Conservation (phyloP, 1,139 yeast genomes). For the Pneumocystis oryctolagi region DNA sequence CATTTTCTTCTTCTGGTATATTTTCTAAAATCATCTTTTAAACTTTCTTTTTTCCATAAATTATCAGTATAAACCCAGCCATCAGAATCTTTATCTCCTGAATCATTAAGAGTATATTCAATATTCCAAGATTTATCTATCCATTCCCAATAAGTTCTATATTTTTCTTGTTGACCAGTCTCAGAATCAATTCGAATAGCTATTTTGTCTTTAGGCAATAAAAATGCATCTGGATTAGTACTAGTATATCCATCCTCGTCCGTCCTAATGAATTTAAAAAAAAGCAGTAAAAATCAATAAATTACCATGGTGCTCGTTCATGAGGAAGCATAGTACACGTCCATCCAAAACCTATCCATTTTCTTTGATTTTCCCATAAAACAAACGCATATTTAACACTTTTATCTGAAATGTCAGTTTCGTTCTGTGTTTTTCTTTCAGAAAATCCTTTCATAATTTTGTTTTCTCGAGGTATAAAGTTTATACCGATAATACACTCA, state of each 20-base stretch:
- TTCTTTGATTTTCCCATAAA: conserved; percentile 86
- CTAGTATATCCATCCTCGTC: conserved; percentile 87
- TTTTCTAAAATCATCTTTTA: conserved; percentile 71
- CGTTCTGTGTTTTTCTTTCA: neutral
- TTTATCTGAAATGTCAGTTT: neutral
- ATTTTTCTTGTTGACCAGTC: neutral
- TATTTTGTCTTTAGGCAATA: conserved; percentile 60
- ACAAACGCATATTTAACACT: conserved; percentile 84
- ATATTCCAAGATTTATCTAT: conserved; percentile 67
- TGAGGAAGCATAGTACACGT: conserved; percentile 78
- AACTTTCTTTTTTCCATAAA: conserved; percentile 79
- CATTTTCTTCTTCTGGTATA: conserved; percentile 35
- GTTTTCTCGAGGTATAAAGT: conserved; percentile 5
- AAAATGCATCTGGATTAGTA: conserved; percentile 58
- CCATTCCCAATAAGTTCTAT: conserved; percentile 3
- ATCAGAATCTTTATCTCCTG: conserved; percentile 35
- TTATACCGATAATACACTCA: conserved; percentile 4
- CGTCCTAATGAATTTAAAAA: conserved; percentile 27
- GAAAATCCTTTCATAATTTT: conserved; percentile 4
- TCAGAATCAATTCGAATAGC: conserved; percentile 37
- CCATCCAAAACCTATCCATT: conserved; percentile 98
- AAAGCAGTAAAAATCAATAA: neutral
- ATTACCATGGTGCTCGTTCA: conserved; percentile 76
- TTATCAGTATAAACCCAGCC: conserved; percentile 84
- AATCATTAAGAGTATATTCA: conserved; percentile 60